Evolutionary conservation across 2,329 filamentous ascomycete genomes (phyloP), one percentile per base, ranked within the genome.

Genomic region (Paraphaeosphaeria minitans): DNA sequence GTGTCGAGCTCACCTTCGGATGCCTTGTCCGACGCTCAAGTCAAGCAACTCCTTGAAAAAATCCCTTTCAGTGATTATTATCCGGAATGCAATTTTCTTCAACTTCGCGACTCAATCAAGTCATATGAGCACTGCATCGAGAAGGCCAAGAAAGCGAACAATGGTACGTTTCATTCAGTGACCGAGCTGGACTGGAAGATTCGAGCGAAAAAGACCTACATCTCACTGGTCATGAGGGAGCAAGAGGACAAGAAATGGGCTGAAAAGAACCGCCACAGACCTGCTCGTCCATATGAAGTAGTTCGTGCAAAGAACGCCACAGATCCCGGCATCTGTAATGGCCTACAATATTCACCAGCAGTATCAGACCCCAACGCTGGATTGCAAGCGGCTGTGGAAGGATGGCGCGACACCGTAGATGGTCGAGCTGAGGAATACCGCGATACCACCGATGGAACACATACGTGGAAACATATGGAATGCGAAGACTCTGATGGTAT

Each of bases 351-450:
- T 9, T 24, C 22, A 22, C 41, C 51, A 12, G 37, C 22, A 3
- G 21, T 24, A 8, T 14, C 37, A 13, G 19, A 16, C 3, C 13
- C 19, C 22, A 10, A 35, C 2, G 47, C 31, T 14, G 47, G 8
- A 9, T 21, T 52, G 35, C 35, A 42, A 19, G 49, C 42, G 8
- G 49, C 49, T 21, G 22, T 52, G 5, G 22, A 41, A 24, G 49
- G 3, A n/a, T 52, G 49, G 49, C 35, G 49, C 21, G 49, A 52
- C 12, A 52, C 49, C 12, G 22, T 52, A 21, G 49, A 52, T 27
- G 35, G 35, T 14, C 35, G 35, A 7, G 49, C 12, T 42, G 35
- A 41, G 10, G 35, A 8, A 13, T 41, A 42, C 8, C 6, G 16
- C 14, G 21, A 27, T 16, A 13, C 22, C 5, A 19, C 12, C 22